Evolutionary conservation across 164 flowering plant genomes (phyloP).

Genomic region (Dillenia turbinata): DNA sequence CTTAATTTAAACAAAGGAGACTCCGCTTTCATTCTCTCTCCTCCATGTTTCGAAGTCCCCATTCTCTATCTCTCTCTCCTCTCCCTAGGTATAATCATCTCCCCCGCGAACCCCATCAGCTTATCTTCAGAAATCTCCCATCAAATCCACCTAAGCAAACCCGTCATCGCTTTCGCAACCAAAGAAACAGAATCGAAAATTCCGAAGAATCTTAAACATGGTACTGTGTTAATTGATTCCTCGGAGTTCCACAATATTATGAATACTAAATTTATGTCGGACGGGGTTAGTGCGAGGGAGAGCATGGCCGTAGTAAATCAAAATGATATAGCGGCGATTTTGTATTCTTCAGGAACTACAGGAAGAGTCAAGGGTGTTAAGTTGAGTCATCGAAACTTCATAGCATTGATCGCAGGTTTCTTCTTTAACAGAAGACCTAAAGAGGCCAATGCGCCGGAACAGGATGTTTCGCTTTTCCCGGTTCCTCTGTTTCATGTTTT

Average conservation of each 20-base stretch:
- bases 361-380: conserved; percentile 56
- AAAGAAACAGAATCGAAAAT: conserved; percentile 23
- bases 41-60: conserved; percentile 25
- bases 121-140: conserved; percentile 21
- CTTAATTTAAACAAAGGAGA: conserved; percentile 12
- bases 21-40: conserved; percentile 28
- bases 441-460: conserved; percentile 5
- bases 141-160: conserved; percentile 21
- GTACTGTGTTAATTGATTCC: conserved; percentile 39
- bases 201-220: conserved; percentile 12
- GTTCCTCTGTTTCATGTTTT: conserved; percentile 63
- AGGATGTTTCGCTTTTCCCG: conserved; percentile 34
- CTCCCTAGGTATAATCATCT: conserved; percentile 27
- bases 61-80: conserved; percentile 40
- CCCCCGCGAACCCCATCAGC: conserved; percentile 34
- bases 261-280: not conserved
- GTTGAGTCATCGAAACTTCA: conserved; percentile 55
- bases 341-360: conserved; percentile 72
- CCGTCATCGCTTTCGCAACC: conserved; percentile 27
- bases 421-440: not conserved
- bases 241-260: conserved; percentile 34
- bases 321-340: conserved; percentile 48
- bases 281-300: not conserved
- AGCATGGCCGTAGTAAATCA: conserved; percentile 21
- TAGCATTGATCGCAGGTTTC: conserved; percentile 30